These are phyloP conservation scores for Pseudogymnoascus sp. DNA, from an alignment of 2,329 filamentous ascomycete genomes.

Conservation along the genomic window DNA sequence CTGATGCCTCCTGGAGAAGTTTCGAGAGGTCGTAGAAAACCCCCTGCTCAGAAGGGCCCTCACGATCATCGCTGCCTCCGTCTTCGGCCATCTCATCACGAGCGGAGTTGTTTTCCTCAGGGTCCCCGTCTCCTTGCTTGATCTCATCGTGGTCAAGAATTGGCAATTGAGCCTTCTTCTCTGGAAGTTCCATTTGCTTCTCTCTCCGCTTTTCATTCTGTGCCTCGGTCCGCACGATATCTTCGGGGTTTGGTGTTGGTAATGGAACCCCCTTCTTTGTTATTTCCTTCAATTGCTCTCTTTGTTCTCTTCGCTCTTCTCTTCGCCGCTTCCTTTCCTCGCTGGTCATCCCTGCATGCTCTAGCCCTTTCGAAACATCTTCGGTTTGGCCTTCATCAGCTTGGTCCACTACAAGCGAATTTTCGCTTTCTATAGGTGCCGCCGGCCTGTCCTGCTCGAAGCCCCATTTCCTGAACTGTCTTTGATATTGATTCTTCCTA, in stretches of 20 bases:
- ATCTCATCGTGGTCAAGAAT: not conserved
- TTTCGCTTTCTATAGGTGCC: too few species aligned
- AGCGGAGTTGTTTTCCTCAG: not conserved
- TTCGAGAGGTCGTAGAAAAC: not conserved
- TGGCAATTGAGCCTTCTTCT: not conserved
- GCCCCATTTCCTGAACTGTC: not conserved
- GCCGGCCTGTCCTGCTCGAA: not conserved
- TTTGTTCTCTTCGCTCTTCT: not conserved
- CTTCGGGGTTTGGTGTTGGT: not conserved
- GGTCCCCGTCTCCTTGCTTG: not conserved
- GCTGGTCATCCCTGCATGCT: not conserved
- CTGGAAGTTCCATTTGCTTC: not conserved
- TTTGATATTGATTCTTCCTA: not conserved
- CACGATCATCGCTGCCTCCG: not conserved
- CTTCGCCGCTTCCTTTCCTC: not conserved
- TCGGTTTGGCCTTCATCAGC: too few species aligned
- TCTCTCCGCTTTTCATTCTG: not conserved
- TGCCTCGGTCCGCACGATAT: not conserved
- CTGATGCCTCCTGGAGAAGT: not conserved
- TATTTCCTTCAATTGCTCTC: not conserved
- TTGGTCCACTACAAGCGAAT: too few species aligned
- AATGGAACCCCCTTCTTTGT: not conserved
- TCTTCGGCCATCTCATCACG: not conserved
- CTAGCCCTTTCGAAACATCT: not conserved
- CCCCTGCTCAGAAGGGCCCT: not conserved